Conservation (phyloP, 108 stramenopile genomes). For the Parietichytrium sp. region DNA sequence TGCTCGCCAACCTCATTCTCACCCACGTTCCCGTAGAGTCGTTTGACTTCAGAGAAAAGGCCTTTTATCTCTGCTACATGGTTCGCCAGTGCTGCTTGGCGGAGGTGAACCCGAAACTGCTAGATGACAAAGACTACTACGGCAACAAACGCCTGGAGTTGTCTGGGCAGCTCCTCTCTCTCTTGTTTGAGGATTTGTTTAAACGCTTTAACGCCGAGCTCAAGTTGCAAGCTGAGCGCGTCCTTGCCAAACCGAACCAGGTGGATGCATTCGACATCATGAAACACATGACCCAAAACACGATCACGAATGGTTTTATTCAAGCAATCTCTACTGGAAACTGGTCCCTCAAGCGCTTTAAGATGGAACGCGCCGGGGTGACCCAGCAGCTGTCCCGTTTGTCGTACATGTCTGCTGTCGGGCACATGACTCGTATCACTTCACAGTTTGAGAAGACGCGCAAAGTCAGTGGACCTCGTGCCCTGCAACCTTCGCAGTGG, state of each 20-base stretch:
- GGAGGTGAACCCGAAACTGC: conserved; percentile 81
- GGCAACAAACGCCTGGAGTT: conserved; percentile 99
- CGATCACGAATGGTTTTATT: conserved; percentile 88
- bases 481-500: conserved; percentile 99
- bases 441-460: conserved; percentile 94
- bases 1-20: conserved; percentile 93
- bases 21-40: neutral
- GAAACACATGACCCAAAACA: conserved; percentile 65
- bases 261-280: conserved; percentile 92
- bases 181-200: conserved; percentile 91
- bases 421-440: conserved; percentile 95
- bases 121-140: conserved; percentile 99
- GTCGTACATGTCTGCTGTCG: conserved; percentile 93
- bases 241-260: conserved; percentile 89
- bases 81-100: conserved; percentile 96
- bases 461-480: conserved; percentile 96
- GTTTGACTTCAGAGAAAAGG: conserved; percentile 97
- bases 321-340: conserved; percentile 98
- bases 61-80: conserved; percentile 96
- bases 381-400: conserved; percentile 96
- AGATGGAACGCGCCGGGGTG: conserved; percentile 88
- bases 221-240: conserved; percentile 81
- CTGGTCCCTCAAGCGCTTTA: conserved; percentile 87
- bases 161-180: conserved; percentile 93
- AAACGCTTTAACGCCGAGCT: conserved; percentile 89